phyloP scores from a whole-genome alignment of 1,139 yeast species.

The Saccharomyces hybrid region DNA sequence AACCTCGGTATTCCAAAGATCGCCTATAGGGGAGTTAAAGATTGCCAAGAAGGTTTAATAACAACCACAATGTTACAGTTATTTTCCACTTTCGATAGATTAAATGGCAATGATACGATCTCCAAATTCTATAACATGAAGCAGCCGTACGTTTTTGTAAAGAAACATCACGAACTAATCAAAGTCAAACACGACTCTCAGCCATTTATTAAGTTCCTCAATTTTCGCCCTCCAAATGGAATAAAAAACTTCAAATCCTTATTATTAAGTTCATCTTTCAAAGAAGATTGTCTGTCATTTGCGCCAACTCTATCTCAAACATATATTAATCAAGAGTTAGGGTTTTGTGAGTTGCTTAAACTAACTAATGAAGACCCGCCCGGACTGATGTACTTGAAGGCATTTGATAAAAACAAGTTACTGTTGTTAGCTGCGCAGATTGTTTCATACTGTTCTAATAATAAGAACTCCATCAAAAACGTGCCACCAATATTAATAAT shows the following conservation, averaged over 20 bases:
- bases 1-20: slow-evolving; percentile 18
- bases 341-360: slow-evolving; percentile 30
- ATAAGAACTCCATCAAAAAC: slow-evolving; percentile 24
- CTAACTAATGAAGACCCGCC: slow-evolving; percentile 27
- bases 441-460: slow-evolving; percentile 34
- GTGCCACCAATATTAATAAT: slow-evolving; percentile 28
- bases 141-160: slow-evolving; percentile 27
- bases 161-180: slow-evolving; percentile 26
- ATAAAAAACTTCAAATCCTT: slow-evolving; percentile 48
- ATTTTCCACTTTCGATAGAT: slow-evolving; percentile 20
- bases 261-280: slow-evolving; percentile 36
- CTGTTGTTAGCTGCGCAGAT: slow-evolving; percentile 43
- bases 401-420: slow-evolving; percentile 30
- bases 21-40: slow-evolving; percentile 15
- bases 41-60: slow-evolving; percentile 19
- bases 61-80: slow-evolving; percentile 14
- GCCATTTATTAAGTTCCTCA: slow-evolving; percentile 33
- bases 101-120: slow-evolving; percentile 25
- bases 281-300: slow-evolving; percentile 24
- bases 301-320: slow-evolving; percentile 28
- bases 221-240: slow-evolving; percentile 46
- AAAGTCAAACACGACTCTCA: slow-evolving; percentile 28
- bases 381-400: slow-evolving; percentile 25
- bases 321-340: slow-evolving; percentile 29
- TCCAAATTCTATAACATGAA: slow-evolving; percentile 20